Conservation (phyloP, 345 rosid species). For the Acer negundo region DNA sequence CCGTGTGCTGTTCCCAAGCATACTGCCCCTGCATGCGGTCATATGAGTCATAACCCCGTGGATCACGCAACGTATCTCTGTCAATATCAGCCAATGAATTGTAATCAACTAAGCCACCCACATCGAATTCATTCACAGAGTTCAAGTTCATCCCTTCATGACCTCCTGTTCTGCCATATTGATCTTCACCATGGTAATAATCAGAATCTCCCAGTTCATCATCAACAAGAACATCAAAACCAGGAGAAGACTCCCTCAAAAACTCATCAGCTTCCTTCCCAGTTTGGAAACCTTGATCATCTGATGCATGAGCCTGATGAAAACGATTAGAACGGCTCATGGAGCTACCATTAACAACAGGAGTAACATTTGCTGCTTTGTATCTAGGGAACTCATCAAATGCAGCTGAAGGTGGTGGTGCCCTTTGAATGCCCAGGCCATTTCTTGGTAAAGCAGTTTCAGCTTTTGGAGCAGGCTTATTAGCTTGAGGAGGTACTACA, state of each 20-base stretch:
- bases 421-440: conserved; percentile 35
- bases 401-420: conserved; percentile 25
- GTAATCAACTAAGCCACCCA: conserved; percentile 46
- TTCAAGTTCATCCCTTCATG: conserved; percentile 57
- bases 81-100: conserved; percentile 46
- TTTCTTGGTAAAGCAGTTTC: conserved; percentile 36
- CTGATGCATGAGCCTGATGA: conserved; percentile 48
- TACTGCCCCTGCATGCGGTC: conserved; percentile 55
- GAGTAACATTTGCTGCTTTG: conserved; percentile 32
- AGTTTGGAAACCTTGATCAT: conserved; percentile 53
- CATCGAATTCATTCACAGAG: conserved; percentile 58
- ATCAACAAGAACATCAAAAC: conserved; percentile 95
- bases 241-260: conserved; percentile 90
- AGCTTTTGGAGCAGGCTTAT: conserved; percentile 33
- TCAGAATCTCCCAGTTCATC: conserved; percentile 69
- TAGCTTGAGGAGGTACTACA: conserved; percentile 33
- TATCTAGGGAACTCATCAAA: conserved; percentile 48
- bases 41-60: conserved; percentile 48
- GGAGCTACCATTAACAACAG: conserved; percentile 39
- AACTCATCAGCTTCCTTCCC: conserved; percentile 70
- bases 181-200: conserved; percentile 74
- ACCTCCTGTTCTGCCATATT: conserved; percentile 51
- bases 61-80: conserved; percentile 44
- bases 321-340: conserved; percentile 38
- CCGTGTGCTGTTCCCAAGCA: conserved; percentile 58